These are phyloP conservation scores for Nemania sp. DNA, from an alignment of 2,329 filamentous ascomycete species.

Conservation along the genomic window DNA sequence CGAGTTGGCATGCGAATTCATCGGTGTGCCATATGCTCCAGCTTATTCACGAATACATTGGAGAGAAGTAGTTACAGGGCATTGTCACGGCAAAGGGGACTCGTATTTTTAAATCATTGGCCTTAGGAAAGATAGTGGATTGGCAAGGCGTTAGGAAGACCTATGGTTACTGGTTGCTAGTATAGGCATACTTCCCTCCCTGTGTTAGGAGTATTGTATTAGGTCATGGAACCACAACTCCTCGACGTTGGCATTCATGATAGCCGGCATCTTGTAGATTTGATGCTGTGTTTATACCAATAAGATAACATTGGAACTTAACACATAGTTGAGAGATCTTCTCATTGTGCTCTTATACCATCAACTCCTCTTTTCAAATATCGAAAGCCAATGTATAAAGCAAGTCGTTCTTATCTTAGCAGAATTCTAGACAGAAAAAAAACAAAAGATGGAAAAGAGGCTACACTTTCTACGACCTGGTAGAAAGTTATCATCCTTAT, in stretches of 20 bases:
- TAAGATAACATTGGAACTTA: background rate
- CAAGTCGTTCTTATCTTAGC: conserved; percentile 7
- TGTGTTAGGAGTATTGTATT: background rate
- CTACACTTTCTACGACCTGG: conserved; percentile 19
- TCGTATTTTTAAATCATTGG: background rate
- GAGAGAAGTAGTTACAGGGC: background rate
- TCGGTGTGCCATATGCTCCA: background rate
- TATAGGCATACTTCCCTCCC: background rate
- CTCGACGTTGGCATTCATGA: background rate
- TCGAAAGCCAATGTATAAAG: conserved; percentile 12
- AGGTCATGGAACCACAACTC: background rate
- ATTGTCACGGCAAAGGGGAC: background rate
- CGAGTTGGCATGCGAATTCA: background rate
- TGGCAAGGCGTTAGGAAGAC: conserved; percentile 16
- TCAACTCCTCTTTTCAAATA: conserved; percentile 10
- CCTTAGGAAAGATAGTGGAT: background rate
- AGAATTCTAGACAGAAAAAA: conserved; percentile 22
- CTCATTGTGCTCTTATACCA: conserved; percentile 10
- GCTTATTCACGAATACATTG: background rate
- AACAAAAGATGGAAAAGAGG: too few species aligned
- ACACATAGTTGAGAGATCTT: background rate
- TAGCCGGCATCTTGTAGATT: too few species aligned
- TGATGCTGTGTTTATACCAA: background rate
- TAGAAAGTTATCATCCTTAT: conserved; percentile 9
- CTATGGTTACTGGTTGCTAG: background rate